Conservation (phyloP, 1,284 basidiomycete genomes). For the Trametes polyzona region DNA sequence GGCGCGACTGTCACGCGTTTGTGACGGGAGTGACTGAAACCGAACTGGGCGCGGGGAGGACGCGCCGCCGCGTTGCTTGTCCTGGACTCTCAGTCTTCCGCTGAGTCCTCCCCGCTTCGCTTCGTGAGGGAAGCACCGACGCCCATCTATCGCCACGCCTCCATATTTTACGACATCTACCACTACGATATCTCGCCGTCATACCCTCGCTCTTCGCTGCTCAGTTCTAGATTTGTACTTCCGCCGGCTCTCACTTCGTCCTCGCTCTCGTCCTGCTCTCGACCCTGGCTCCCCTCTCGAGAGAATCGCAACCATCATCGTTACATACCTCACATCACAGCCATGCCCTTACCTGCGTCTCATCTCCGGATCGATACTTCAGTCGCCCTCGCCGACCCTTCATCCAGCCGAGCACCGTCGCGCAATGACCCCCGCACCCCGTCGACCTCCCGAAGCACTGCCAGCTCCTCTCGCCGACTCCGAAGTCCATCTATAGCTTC, state of each 20-base stretch:
- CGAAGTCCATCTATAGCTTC: slow-evolving; percentile 34
- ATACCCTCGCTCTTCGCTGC: slow-evolving; percentile 11
- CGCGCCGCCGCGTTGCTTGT: neutral
- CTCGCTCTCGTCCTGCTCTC: slow-evolving; percentile 21
- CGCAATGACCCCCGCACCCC: slow-evolving; percentile 18
- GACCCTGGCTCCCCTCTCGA: neutral
- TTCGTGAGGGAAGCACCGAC: slow-evolving; percentile 2
- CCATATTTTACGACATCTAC: slow-evolving; percentile 22
- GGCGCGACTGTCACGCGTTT: neutral
- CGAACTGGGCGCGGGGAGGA: slow-evolving; percentile 4
- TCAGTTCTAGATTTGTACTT: slow-evolving; percentile 8
- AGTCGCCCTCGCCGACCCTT: slow-evolving; percentile 39
- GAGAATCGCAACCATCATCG: neutral
- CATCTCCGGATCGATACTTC: slow-evolving; percentile 53
- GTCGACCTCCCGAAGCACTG: slow-evolving; percentile 21
- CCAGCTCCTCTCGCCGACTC: slow-evolving; percentile 22
- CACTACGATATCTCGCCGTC: slow-evolving; percentile 4
- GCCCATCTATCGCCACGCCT: slow-evolving; percentile 16
- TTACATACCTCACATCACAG: neutral
- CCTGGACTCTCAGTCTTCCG: neutral
- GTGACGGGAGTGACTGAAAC: slow-evolving; percentile 25
- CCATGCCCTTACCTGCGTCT: slow-evolving; percentile 39
- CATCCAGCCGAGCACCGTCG: slow-evolving; percentile 35
- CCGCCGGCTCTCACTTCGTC: neutral
- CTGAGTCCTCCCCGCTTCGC: slow-evolving; percentile 3